Percentiles rank a stretch among this genome's conserved stretches.
These are phyloP conservation scores for Cynanchum wilfordii DNA, from an alignment of 257 asterid genomes.

Conservation along the genomic window DNA sequence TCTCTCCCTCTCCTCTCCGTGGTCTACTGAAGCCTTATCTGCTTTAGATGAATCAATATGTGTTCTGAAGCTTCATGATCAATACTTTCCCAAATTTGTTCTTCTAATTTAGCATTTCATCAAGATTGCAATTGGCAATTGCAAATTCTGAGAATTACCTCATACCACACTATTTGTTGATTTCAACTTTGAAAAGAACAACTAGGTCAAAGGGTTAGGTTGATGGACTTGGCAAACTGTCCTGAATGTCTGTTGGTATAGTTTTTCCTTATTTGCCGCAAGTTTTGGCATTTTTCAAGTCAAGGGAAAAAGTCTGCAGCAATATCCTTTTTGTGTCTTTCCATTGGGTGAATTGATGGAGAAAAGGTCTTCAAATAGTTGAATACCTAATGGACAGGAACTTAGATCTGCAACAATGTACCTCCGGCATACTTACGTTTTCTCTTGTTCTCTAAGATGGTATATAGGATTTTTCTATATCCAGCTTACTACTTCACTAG, in stretches of 20 bases:
- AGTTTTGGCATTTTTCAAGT: not conserved
- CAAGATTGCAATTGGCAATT: not conserved
- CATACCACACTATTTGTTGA: not conserved
- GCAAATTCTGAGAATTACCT: too few species aligned
- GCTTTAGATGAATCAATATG: not conserved
- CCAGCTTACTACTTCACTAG: not conserved
- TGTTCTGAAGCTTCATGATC: not conserved
- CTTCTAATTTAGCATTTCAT: not conserved
- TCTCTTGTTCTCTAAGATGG: not conserved
- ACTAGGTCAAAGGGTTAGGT: not conserved
- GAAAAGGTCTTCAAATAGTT: not conserved
- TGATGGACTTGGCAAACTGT: not conserved
- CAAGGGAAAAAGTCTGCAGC: not conserved
- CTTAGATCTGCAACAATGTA: not conserved
- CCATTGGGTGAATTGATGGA: not conserved
- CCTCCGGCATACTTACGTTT: not conserved
- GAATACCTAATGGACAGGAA: not conserved
- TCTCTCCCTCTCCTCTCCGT: slow-evolving; percentile 3
- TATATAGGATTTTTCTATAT: not conserved
- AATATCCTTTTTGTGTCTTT: not conserved
- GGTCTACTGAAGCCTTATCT: not conserved
- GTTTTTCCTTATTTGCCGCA: not conserved
- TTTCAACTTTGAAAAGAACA: not conserved
- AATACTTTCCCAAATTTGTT: not conserved
- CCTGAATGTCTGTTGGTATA: not conserved